phyloP scores from a whole-genome alignment of 345 rosid species.

The Ailanthus altissimus region DNA sequence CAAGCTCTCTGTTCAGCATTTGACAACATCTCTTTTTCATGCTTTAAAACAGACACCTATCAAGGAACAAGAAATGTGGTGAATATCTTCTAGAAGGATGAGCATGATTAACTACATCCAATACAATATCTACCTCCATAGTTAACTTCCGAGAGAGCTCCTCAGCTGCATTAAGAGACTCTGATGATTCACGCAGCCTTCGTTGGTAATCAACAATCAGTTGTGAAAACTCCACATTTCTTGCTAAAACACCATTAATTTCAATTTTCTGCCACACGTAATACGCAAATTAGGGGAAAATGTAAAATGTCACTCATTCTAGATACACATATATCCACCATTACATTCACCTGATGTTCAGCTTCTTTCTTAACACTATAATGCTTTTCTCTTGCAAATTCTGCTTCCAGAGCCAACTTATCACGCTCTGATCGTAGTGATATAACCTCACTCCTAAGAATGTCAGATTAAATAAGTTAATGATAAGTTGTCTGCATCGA shows the following conservation, averaged over 20 bases:
- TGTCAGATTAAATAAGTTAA: constrained; percentile 8
- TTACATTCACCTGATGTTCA: constrained; percentile 65
- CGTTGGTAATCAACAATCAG: constrained; percentile 76
- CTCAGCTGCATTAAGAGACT: constrained; percentile 69
- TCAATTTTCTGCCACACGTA: constrained; percentile 60
- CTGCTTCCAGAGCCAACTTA: constrained; percentile 71
- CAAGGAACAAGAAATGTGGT: constrained; percentile 20
- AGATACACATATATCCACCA: neutral
- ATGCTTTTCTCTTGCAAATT: constrained; percentile 71
- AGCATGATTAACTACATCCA: constrained; percentile 3
- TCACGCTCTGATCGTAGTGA: constrained; percentile 74
- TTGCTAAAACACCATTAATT: constrained; percentile 57
- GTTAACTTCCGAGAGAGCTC: constrained; percentile 72
- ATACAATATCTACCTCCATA: constrained; percentile 64
- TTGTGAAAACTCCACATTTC: constrained; percentile 89
- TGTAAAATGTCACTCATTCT: neutral
- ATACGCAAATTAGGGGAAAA: neutral
- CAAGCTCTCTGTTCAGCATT: constrained; percentile 91
- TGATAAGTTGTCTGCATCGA: neutral
- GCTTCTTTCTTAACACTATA: constrained; percentile 72
- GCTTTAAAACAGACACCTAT: constrained; percentile 73
- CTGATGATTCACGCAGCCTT: constrained; percentile 78
- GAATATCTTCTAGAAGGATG: constrained; percentile 19
- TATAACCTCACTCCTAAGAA: constrained; percentile 66
- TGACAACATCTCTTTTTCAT: constrained; percentile 74